Conservation (phyloP, 2,329 filamentous ascomycete genomes). For the Aureobasidium subglaciale region DNA sequence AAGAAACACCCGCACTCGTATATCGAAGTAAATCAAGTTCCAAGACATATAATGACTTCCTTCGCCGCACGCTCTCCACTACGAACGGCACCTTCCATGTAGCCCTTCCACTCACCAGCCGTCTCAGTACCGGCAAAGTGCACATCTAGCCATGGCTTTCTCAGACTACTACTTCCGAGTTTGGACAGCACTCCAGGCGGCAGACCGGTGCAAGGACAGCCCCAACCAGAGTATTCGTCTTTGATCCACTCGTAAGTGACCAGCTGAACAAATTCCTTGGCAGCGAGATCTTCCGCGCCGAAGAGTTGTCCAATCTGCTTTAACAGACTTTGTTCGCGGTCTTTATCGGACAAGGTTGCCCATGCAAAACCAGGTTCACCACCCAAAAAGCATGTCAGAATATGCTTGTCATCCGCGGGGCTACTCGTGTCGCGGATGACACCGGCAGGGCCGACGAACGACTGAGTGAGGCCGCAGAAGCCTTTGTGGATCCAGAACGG, state of each 20-base stretch:
- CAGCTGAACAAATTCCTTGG: conserved; percentile 16
- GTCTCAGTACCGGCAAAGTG: conserved; percentile 53
- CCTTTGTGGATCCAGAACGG: conserved; percentile 42
- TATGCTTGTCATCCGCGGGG: background rate
- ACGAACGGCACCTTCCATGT: conserved; percentile 52
- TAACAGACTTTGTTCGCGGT: background rate
- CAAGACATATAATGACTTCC: conserved; percentile 34
- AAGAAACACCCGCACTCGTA: too few species aligned
- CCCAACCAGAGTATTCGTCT: conserved; percentile 15
- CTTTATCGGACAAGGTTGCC: conserved; percentile 11
- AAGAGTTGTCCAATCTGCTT: conserved; percentile 5
- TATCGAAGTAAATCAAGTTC: background rate
- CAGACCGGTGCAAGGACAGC: conserved; percentile 3
- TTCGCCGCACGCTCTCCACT: conserved; percentile 43
- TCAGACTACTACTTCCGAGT: conserved; percentile 18
- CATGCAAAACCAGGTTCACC: conserved; percentile 12
- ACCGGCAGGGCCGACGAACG: conserved; percentile 40
- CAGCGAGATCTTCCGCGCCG: background rate
- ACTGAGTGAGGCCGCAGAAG: conserved; percentile 41
- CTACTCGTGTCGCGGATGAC: conserved; percentile 41
- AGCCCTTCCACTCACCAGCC: conserved; percentile 47
- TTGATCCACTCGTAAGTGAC: conserved; percentile 25
- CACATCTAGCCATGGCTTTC: conserved; percentile 29
- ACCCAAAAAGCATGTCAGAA: conserved; percentile 6
- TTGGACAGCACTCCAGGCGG: background rate